These are phyloP conservation scores for Williopsis jadinii DNA, from an alignment of 1,139 yeast genomes.

Conservation along the genomic window DNA sequence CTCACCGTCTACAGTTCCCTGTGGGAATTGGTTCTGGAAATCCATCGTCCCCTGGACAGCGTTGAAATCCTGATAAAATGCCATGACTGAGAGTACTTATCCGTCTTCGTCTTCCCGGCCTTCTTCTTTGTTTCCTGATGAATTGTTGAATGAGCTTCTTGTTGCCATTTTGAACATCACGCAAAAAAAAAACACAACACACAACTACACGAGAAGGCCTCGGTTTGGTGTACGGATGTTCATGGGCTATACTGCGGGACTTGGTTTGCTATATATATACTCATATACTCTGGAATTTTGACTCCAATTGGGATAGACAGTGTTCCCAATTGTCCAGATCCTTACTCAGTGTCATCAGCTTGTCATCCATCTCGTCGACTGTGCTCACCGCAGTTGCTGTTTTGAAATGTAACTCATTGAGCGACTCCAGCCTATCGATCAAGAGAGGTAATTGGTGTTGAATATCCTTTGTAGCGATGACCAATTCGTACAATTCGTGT, in stretches of 20 bases:
- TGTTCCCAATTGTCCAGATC: constrained; percentile 38
- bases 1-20: constrained; percentile 42
- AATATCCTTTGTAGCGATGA: constrained; percentile 33
- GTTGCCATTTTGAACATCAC: no score
- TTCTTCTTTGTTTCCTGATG: constrained; percentile 16
- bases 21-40: constrained; percentile 26
- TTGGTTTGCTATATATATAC: no score
- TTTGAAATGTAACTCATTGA: constrained; percentile 40
- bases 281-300: constrained; percentile 26
- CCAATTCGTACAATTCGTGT: constrained; percentile 31
- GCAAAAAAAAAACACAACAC: no score
- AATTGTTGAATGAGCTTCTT: no score
- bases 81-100: constrained; percentile 7
- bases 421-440: constrained; percentile 35
- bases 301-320: constrained; percentile 32
- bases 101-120: neutral
- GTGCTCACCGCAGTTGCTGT: constrained; percentile 47
- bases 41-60: constrained; percentile 29
- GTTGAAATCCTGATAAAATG: constrained; percentile 13
- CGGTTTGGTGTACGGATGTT: no score
- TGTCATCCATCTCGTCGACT: constrained; percentile 40
- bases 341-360: constrained; percentile 28
- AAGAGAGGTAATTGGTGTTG: constrained; percentile 34
- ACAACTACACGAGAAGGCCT: no score
- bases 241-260: no score